phyloP scores from a whole-genome alignment of 495 filamentous ascomycete species.

The Hamigera avellanea region DNA sequence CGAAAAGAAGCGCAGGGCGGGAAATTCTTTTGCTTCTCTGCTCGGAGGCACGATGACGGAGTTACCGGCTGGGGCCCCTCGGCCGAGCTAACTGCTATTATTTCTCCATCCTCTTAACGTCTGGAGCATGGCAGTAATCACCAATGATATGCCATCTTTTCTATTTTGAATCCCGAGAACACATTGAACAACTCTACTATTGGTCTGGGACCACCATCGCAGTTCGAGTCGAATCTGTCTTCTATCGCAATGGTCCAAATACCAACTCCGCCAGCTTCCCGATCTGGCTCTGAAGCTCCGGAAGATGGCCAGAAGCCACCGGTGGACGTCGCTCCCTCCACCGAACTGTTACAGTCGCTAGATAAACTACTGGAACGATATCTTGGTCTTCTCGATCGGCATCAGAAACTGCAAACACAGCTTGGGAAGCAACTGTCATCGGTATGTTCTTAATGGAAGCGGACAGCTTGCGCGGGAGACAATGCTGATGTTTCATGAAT shows the following conservation, averaged over 20 bases:
- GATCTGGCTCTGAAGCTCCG: slow-evolving; percentile 17
- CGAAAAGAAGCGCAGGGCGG: slow-evolving; percentile 16
- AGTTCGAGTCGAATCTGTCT: no score
- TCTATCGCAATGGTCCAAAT: slow-evolving; percentile 26
- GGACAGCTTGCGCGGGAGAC: background rate
- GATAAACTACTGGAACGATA: slow-evolving; percentile 61
- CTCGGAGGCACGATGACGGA: slow-evolving; percentile 29
- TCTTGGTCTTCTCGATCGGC: slow-evolving; percentile 55
- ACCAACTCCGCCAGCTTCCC: slow-evolving; percentile 26
- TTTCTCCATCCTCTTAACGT: slow-evolving; percentile 11
- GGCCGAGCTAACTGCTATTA: slow-evolving; percentile 16
- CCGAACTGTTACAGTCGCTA: slow-evolving; percentile 29
- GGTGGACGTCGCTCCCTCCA: slow-evolving; percentile 7
- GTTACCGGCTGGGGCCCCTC: slow-evolving; percentile 21
- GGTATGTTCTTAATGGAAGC: slow-evolving; percentile 22
- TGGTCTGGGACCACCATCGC: no score
- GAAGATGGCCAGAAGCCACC: slow-evolving; percentile 12
- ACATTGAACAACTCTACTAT: no score
- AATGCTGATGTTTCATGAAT: slow-evolving; percentile 8
- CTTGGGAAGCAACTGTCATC: slow-evolving; percentile 45
- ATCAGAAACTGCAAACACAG: slow-evolving; percentile 47
- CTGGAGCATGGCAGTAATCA: no score
- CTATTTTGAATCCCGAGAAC: no score
- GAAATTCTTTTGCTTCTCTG: slow-evolving; percentile 28
- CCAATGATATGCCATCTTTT: no score